Evolutionary conservation across 495 filamentous ascomycete genomes (phyloP).

Genomic region (Penicillium argentinense): DNA sequence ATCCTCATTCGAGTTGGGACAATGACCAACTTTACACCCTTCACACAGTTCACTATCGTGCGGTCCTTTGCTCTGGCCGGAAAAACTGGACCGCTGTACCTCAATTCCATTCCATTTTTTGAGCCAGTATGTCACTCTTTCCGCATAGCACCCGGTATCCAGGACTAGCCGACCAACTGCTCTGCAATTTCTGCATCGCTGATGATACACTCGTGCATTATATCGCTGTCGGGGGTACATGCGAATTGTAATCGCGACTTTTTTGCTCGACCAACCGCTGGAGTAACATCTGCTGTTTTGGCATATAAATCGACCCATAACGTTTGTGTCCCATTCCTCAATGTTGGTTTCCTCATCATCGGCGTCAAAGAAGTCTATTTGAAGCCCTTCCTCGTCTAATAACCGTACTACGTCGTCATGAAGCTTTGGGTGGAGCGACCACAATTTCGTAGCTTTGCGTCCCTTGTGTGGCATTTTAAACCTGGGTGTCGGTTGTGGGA

Average conservation of each 20-base stretch:
- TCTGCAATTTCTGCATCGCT: constrained; percentile 42
- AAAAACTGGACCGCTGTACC: constrained; percentile 26
- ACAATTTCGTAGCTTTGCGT: constrained; percentile 11
- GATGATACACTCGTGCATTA: constrained; percentile 52
- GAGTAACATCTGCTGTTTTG: constrained; percentile 12
- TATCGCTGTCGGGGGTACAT: constrained; percentile 40
- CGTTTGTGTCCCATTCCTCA: constrained; percentile 16
- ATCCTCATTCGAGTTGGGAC: constrained; percentile 15
- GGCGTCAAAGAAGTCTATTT: constrained; percentile 9
- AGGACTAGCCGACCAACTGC: constrained; percentile 31
- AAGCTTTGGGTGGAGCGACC: constrained; percentile 40
- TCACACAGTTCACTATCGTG: constrained; percentile 46
- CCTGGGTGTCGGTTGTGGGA: neutral
- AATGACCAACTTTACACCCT: constrained; percentile 50
- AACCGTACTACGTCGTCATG: constrained; percentile 38
- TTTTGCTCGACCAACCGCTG: constrained; percentile 37
- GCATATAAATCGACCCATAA: constrained; percentile 37
- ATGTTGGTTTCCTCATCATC: constrained; percentile 7
- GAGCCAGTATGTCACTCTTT: constrained; percentile 50
- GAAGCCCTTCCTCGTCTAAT: constrained; percentile 27
- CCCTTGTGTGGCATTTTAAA: constrained; percentile 12
- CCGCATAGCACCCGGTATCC: constrained; percentile 45
- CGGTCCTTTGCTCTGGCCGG: constrained; percentile 32
- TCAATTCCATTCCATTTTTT: constrained; percentile 51
- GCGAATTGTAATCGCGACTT: constrained; percentile 47